Base-by-base conservation (phyloP, 371 early-diverging fungal species). In the Blakeslea trispora region DNA sequence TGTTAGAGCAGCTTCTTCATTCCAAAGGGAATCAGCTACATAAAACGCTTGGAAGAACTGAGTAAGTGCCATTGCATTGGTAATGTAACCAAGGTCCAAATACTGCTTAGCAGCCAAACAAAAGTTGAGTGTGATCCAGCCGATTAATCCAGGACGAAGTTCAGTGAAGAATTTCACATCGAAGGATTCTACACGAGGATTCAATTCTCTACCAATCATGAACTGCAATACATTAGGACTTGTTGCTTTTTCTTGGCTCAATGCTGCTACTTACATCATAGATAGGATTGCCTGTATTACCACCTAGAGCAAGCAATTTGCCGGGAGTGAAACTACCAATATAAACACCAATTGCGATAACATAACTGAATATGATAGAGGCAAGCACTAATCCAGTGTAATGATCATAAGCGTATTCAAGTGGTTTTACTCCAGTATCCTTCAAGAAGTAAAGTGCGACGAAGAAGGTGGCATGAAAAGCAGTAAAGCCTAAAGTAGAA, bases 161-260 rank as follows among this genome's bases (percentile, higher is more conserved):
- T 96, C 96, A 49, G 88, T 86, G 59, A 96, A 91, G 67, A 89
- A 91, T 79, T 97, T 97, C 75, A 96, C 80, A 65, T 97, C 96
- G 52, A 96, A 87, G n/a, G 73, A 63, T 28, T 84, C 84, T 51
- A 89, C 72, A 41, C 94, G 87, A 57, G 97, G 98, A 75, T 95
- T 96, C 55, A 92, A 77, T 63, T 91, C 91, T 56, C 90, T 83
- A 48, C 93, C 93, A 57, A 93, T 88, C 68, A 87, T 86, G 57
- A 86, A 91, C 83, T 82, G 61, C 13, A 11, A 14, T 11, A 13
- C 21, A 15, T 18, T n/a, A n/a, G n/a, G 48, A 5, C 6, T 6
- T 5, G 10, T 32, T 48, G 34, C 18, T 34, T n/a, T 18, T 10
- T 48, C 31, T 9, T 18, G 13, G 5, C 9, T 44, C 28, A 48